Evolutionary conservation across 371 early-diverging fungal genomes (phyloP).

Genomic region (Basidiobolus meristosporus): DNA sequence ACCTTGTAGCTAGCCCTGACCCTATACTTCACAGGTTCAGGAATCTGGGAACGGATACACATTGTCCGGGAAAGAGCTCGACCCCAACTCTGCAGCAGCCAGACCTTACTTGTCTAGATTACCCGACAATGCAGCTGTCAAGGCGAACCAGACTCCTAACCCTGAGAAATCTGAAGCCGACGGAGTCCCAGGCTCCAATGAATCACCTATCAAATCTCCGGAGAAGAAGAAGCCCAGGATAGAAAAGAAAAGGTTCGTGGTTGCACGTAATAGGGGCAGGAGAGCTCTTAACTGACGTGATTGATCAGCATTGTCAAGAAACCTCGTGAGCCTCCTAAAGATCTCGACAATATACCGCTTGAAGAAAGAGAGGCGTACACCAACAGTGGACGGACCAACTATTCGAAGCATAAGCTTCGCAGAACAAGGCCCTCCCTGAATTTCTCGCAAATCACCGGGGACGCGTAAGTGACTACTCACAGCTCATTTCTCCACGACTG

Average conservation of each 20-base stretch:
- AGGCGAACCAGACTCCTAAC: constrained; percentile 1
- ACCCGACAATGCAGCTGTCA: neutral
- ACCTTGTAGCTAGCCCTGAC: neutral
- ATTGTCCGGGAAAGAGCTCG: constrained; percentile 64
- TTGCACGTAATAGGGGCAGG: too few species aligned
- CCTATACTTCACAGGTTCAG: constrained; percentile 16
- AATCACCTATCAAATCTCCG: neutral
- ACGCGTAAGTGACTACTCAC: constrained; percentile 1
- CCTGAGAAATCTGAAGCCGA: constrained; percentile 6
- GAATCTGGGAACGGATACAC: constrained; percentile 75
- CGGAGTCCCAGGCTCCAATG: constrained; percentile 4
- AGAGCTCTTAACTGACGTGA: too few species aligned
- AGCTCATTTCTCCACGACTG: neutral
- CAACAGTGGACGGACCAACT: constrained; percentile 16
- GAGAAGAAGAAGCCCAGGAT: neutral
- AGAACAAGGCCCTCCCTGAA: constrained; percentile 9
- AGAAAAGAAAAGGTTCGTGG: too few species aligned
- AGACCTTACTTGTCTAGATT: constrained; percentile 43
- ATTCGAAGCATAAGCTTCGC: constrained; percentile 18
- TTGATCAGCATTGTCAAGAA: too few species aligned
- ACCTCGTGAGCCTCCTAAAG: too few species aligned
- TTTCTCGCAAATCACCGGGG: constrained; percentile 10
- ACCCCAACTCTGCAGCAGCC: constrained; percentile 73
- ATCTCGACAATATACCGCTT: too few species aligned
- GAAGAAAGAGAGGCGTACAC: too few species aligned